Evolutionary conservation across 257 asterid species (phyloP).

Genomic region (Voacanga thouarsii): DNA sequence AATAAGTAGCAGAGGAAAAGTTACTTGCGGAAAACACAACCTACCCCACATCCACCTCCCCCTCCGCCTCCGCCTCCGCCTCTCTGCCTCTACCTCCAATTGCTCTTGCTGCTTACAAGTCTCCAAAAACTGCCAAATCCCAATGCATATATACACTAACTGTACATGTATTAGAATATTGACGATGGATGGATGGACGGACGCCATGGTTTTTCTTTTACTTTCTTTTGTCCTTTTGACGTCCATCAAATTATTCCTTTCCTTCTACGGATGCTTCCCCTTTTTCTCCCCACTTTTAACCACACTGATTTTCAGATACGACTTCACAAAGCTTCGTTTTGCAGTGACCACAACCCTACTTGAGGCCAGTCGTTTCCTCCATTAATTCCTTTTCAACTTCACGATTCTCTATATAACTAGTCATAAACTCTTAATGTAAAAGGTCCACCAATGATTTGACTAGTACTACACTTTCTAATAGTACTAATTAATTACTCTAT

Average conservation of each 20-base stretch:
- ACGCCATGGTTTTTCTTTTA: constrained; percentile 4
- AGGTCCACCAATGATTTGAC: no score
- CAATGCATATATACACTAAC: background rate
- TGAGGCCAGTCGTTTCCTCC: background rate
- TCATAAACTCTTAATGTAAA: no score
- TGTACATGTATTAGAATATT: background rate
- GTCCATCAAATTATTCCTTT: constrained; percentile 40
- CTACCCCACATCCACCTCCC: no score
- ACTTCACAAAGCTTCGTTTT: constrained; percentile 32
- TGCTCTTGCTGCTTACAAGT: no score
- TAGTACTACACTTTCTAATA: no score
- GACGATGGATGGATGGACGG: constrained; percentile 7
- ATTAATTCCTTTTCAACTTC: background rate
- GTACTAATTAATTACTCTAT: no score
- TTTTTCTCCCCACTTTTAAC: constrained; percentile 46
- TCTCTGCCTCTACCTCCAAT: no score
- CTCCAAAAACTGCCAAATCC: no score
- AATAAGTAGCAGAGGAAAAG: no score
- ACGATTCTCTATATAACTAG: background rate
- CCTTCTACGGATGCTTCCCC: constrained; percentile 49
- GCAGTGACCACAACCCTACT: constrained; percentile 74
- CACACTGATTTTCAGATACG: constrained; percentile 15
- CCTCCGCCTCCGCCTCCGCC: no score
- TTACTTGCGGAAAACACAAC: no score
- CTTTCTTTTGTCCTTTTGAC: constrained; percentile 35